phyloP scores from a whole-genome alignment of 768 basidiomycete genomes.

The Neoboletus magnificus region DNA sequence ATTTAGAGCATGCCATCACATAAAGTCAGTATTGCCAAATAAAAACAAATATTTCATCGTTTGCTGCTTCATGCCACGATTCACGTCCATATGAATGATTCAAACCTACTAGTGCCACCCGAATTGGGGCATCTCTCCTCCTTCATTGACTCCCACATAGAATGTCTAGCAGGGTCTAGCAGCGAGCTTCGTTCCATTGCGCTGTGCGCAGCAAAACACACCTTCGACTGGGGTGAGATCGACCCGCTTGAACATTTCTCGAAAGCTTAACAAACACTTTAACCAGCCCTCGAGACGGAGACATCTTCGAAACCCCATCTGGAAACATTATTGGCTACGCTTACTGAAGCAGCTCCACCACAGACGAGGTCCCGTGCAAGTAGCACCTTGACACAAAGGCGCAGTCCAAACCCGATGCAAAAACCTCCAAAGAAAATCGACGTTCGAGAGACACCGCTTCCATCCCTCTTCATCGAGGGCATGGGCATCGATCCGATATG shows the following conservation, averaged over 20 bases:
- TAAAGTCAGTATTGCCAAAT: constrained; percentile 8
- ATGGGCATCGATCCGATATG: constrained; percentile 89
- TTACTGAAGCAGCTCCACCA: constrained; percentile 67
- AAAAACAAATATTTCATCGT: constrained; percentile 17
- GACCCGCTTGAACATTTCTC: not conserved
- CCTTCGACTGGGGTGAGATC: constrained; percentile 71
- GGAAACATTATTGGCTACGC: constrained; percentile 58
- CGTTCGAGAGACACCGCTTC: constrained; percentile 66
- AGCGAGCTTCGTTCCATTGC: constrained; percentile 54
- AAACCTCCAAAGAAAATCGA: constrained; percentile 31
- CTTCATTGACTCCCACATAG: constrained; percentile 52
- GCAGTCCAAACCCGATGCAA: constrained; percentile 38
- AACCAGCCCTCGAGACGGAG: constrained; percentile 67
- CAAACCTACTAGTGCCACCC: constrained; percentile 28
- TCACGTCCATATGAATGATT: constrained; percentile 17
- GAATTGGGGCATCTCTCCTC: constrained; percentile 50
- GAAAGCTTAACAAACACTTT: constrained; percentile 1
- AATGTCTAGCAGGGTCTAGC: constrained; percentile 54
- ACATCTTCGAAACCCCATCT: constrained; percentile 60
- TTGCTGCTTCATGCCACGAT: not conserved
- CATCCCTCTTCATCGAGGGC: constrained; percentile 68
- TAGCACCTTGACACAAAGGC: constrained; percentile 35
- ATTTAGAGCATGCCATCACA: not conserved
- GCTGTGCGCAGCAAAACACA: constrained; percentile 64
- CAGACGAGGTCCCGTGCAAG: constrained; percentile 68